These are phyloP conservation scores for Vigna nakashimae DNA, from an alignment of 306 rosid species.

Conservation along the genomic window DNA sequence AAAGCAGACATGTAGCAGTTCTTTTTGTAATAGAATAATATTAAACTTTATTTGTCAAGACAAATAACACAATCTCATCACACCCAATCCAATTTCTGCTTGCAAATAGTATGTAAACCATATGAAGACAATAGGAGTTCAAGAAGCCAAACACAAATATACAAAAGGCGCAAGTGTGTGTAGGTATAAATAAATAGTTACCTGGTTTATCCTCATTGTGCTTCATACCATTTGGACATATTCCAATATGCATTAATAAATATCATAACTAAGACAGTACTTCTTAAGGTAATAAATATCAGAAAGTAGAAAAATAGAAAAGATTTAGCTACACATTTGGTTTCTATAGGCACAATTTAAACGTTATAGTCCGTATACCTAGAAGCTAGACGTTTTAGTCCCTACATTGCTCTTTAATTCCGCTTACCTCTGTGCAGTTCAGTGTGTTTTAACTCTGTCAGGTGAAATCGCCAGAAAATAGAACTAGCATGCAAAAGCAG, in stretches of 20 bases:
- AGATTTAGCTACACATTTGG: too few species aligned
- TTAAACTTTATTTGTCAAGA: constrained; percentile 36
- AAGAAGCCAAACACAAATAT: not conserved
- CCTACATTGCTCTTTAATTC: too few species aligned
- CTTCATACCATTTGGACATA: not conserved
- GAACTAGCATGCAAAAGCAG: not conserved
- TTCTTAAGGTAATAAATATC: not conserved
- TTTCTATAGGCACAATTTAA: too few species aligned
- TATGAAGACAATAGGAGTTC: not conserved
- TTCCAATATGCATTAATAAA: not conserved
- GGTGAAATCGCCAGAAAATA: too few species aligned
- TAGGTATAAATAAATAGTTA: not conserved
- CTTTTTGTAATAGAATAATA: constrained; percentile 21
- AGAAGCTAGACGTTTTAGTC: too few species aligned
- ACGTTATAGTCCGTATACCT: too few species aligned
- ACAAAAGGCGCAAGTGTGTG: not conserved
- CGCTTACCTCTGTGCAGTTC: too few species aligned
- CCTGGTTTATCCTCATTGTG: not conserved
- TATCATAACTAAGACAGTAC: not conserved
- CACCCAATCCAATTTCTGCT: not conserved
- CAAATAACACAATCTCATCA: constrained; percentile 37
- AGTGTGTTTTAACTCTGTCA: too few species aligned
- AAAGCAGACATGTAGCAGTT: constrained; percentile 43
- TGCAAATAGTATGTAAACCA: not conserved
- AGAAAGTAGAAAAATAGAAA: not conserved